Percentiles rank a stretch among this genome's conserved stretches.
Conservation (phyloP, 2,329 filamentous ascomycete species). For the Cercospora canescens region DNA sequence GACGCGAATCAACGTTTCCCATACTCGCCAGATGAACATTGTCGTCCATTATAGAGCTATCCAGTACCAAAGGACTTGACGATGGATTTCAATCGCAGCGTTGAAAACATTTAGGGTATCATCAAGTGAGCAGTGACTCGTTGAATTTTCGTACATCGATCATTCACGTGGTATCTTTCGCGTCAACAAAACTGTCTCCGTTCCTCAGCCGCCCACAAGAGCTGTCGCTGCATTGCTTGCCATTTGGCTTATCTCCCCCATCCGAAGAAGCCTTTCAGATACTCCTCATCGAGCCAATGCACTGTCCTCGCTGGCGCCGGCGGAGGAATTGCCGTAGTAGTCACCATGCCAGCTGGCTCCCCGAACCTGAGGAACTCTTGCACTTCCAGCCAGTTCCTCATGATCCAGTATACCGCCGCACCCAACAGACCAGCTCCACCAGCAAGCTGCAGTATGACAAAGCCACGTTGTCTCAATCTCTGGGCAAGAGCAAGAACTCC, state of each 20-base stretch:
- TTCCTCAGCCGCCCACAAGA: not conserved
- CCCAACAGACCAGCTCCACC: slow-evolving; percentile 74
- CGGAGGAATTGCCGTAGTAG: slow-evolving; percentile 16
- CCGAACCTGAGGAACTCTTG: slow-evolving; percentile 31
- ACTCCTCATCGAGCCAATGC: slow-evolving; percentile 13
- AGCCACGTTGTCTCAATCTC: slow-evolving; percentile 60
- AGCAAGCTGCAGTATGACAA: slow-evolving; percentile 70
- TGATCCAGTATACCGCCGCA: slow-evolving; percentile 54
- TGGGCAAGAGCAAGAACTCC: slow-evolving; percentile 69
- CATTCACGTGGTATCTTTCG: not conserved
- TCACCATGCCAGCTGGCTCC: slow-evolving; percentile 13
- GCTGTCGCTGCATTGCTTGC: not conserved
- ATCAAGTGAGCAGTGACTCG: not conserved
- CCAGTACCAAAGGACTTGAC: not conserved
- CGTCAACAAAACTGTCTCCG: not conserved
- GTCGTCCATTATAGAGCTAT: not conserved
- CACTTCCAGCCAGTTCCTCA: slow-evolving; percentile 35
- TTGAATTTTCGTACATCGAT: not conserved
- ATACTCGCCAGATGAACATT: not conserved
- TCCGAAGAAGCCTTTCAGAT: slow-evolving; percentile 11
- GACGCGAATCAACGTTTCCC: not conserved
- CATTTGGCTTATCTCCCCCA: slow-evolving; percentile 6
- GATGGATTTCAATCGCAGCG: not conserved
- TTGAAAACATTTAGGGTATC: not conserved
- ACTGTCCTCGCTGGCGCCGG: slow-evolving; percentile 1